Percentiles rank a stretch among this genome's conserved stretches.
Conservation (phyloP, 176 grass and related monocot genomes). For the Olyra latifolia region DNA sequence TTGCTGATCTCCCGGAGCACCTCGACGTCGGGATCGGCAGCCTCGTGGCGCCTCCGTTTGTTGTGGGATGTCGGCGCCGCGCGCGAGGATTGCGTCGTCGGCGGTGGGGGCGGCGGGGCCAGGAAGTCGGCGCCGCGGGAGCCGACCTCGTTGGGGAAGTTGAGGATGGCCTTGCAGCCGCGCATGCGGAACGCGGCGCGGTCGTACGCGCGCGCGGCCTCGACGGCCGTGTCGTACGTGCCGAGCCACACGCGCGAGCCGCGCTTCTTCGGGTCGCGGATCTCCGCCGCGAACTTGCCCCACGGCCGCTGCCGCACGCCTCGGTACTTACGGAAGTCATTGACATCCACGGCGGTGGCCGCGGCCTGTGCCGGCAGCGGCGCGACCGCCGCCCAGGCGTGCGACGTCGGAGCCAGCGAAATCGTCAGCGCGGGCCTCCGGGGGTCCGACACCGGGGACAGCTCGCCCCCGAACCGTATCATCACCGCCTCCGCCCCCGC, state of each 20-base stretch:
- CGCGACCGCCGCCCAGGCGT: constrained; percentile 23
- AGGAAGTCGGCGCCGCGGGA: constrained; percentile 35
- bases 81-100: background rate
- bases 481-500: constrained; percentile 44
- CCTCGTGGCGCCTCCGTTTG: constrained; percentile 39
- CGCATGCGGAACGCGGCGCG: constrained; percentile 78
- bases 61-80: background rate
- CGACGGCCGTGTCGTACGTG: constrained; percentile 84
- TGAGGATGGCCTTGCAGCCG: constrained; percentile 83
- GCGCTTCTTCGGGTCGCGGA: constrained; percentile 74
- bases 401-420: constrained; percentile 33
- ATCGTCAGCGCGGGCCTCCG: constrained; percentile 14
- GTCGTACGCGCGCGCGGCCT: constrained; percentile 82
- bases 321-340: constrained; percentile 68
- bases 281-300: constrained; percentile 95
- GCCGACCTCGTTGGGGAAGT: constrained; percentile 81
- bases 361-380: background rate
- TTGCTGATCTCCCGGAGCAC: background rate
- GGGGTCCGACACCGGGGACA: constrained; percentile 39
- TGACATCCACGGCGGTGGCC: background rate
- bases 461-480: constrained; percentile 48
- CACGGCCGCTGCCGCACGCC: constrained; percentile 84
- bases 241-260: constrained; percentile 90
- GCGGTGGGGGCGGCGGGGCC: constrained; percentile 9
- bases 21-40: background rate